Percentiles rank a stretch among this genome's conserved stretches.
Conservation (phyloP, 2,329 filamentous ascomycete genomes). For the Trichoderma koningiopsis region DNA sequence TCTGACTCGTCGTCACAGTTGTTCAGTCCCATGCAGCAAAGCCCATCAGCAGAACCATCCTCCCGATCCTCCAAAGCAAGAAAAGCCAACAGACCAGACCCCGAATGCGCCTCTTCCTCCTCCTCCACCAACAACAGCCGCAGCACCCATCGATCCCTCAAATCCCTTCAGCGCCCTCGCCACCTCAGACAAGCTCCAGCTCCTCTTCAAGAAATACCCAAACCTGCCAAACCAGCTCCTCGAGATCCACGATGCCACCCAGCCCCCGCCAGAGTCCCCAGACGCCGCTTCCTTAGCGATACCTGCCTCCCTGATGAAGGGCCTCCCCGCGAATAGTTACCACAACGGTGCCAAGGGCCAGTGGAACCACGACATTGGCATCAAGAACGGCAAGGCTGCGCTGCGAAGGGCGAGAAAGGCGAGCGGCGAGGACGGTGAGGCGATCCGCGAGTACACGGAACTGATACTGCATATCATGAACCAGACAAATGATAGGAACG, state of each 20-base stretch:
- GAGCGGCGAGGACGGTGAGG: constrained; percentile 59
- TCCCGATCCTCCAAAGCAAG: constrained; percentile 37
- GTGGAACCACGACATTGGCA: constrained; percentile 62
- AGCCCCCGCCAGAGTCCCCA: constrained; percentile 44
- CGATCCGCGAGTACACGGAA: constrained; percentile 61
- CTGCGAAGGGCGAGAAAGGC: constrained; percentile 54
- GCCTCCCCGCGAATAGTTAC: constrained; percentile 28
- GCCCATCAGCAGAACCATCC: constrained; percentile 54
- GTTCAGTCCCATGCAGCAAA: constrained; percentile 61
- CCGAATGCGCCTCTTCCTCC: background rate
- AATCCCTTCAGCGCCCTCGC: constrained; percentile 58
- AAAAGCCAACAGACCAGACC: constrained; percentile 31
- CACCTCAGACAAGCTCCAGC: constrained; percentile 50
- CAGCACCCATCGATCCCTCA: constrained; percentile 29
- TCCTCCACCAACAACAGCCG: background rate
- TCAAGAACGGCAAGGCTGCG: constrained; percentile 57
- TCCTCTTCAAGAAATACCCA: constrained; percentile 57
- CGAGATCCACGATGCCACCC: constrained; percentile 53
- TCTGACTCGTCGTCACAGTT: constrained; percentile 43
- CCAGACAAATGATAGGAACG: constrained; percentile 32
- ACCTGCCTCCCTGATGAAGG: constrained; percentile 40
- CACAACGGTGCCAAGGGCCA: constrained; percentile 36
- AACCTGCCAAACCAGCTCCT: constrained; percentile 49
- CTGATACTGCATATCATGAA: constrained; percentile 55
- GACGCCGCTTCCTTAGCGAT: constrained; percentile 35